Evolutionary conservation across 768 basidiomycete species (phyloP), one percentile per base, ranked within the genome.

Genomic region (Hygrophoropsis aurantiaca): DNA sequence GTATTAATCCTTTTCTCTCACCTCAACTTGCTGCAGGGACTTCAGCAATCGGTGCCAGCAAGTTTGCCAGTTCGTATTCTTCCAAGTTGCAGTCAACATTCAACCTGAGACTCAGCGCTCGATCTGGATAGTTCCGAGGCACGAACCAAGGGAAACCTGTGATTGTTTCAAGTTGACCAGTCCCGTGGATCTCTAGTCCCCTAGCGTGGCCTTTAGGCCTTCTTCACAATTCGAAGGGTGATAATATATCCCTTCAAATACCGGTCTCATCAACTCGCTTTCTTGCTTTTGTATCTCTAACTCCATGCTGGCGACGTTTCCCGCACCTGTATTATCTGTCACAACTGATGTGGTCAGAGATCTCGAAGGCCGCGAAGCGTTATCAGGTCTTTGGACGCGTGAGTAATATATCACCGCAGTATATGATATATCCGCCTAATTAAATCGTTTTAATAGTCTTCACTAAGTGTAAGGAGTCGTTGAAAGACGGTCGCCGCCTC

Each of bases 401-500:
- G 54, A 59, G 74, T 33, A n/a, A 13, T 51, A 26, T 13, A 40
- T 26, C 13, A 42, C 44, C 49, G 11, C 52, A 37, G 42, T 50
- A 20, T 43, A 33, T 25, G 46, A 15, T 2, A 42, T 42, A 50
- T 35, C 18, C 32, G 20, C 30, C 57, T 57, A 11, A 52, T 38
- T 4, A 47, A 19, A 38, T 37, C 46, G 5, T 44, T 20, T 52
- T 44, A 46, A 43, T 40, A 90, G 91, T 94, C 6, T 91, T 94
- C 58, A 81, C 87, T 42, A 89, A 90, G 64, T 90, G 86, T 72
- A 90, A 88, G 65, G 77, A 80, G 54, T 82, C 82, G 2, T 70
- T 94, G 3, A 78, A 85, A 56, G 85, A 93, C 56, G 92, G 92
- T n/a, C 75, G 73, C 5, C 70, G 91, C 23, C 76, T 93, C 23